Percentiles rank a stretch among this genome's conserved stretches.
Evolutionary conservation across 2,329 filamentous ascomycete genomes (phyloP).

Genomic region (Fusarium cyanostomum): DNA sequence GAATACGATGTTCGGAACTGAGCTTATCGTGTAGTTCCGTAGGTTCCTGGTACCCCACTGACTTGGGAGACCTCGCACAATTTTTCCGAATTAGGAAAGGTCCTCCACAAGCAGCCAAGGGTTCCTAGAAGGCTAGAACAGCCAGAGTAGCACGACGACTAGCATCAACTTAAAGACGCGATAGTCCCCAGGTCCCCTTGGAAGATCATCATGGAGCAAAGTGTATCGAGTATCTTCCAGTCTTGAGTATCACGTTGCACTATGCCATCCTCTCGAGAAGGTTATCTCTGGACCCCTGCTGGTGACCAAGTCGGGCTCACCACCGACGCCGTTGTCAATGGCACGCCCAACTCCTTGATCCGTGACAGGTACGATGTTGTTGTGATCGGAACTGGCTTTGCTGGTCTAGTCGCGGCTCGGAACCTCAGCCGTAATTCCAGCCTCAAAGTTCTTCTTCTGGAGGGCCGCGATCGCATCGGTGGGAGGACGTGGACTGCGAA

Average conservation of each 20-base stretch:
- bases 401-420: slow-evolving; percentile 21
- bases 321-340: slow-evolving; percentile 20
- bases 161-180: not conserved
- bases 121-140: not conserved
- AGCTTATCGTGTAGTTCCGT: not conserved
- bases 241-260: not conserved
- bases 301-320: slow-evolving; percentile 6
- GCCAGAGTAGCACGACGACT: not conserved
- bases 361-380: slow-evolving; percentile 20
- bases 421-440: not conserved
- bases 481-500: slow-evolving; percentile 53
- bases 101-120: not conserved
- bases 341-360: not conserved
- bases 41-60: not conserved
- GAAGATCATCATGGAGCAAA: not conserved
- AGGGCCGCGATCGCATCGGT: slow-evolving; percentile 54
- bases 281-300: slow-evolving; percentile 19
- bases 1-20: not conserved
- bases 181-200: not conserved
- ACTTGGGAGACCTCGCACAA: slow-evolving; percentile 5
- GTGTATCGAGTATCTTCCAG: not conserved
- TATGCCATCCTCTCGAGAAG: slow-evolving; percentile 27
- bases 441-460: slow-evolving; percentile 45
- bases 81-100: slow-evolving; percentile 11
- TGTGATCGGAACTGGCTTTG: slow-evolving; percentile 23